Evolutionary conservation across 768 basidiomycete species (phyloP).

Genomic region (Termitomyces sp.): DNA sequence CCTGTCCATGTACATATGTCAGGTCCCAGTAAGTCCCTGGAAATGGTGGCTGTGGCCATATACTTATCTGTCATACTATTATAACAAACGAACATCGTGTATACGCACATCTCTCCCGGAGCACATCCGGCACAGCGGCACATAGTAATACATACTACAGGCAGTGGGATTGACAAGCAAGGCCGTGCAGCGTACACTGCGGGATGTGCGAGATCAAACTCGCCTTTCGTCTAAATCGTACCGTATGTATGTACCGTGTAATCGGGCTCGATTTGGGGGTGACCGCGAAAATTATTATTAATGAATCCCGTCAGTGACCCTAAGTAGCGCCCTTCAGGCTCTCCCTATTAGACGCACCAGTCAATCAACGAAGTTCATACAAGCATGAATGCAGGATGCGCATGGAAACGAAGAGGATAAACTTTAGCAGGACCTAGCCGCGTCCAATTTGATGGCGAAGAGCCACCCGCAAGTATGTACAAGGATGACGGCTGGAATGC

Average conservation of each 20-base stretch:
- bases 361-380: neutral
- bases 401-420: slow-evolving; percentile 4
- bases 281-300: neutral
- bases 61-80: neutral
- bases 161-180: neutral
- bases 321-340: neutral
- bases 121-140: neutral
- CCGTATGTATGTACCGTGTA: too few species aligned
- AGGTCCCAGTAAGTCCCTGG: too few species aligned
- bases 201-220: neutral
- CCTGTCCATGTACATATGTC: neutral
- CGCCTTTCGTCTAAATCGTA: neutral
- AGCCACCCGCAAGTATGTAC: neutral
- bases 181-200: neutral
- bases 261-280: too few species aligned
- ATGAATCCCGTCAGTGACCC: neutral
- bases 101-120: too few species aligned
- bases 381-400: neutral
- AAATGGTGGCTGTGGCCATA: neutral
- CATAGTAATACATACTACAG: neutral
- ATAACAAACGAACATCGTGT: too few species aligned
- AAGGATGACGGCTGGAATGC: neutral
- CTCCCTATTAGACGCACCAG: neutral
- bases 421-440: neutral
- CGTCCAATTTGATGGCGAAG: too few species aligned